Base-by-base conservation (phyloP, 371 early-diverging fungal species). In the Lichtheimia corymbifera region DNA sequence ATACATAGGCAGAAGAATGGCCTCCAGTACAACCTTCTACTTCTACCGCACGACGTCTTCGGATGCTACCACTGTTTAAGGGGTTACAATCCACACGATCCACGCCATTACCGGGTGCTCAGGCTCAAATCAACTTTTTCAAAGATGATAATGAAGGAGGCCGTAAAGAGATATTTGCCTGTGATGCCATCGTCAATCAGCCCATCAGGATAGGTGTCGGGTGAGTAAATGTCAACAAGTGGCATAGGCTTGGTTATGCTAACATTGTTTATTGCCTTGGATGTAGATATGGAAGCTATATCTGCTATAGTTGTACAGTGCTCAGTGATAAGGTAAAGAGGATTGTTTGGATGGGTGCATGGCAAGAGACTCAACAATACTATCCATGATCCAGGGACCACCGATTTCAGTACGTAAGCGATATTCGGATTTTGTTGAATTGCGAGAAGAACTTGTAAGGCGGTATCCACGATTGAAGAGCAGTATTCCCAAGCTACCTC, bases 401-500 rank as follows among this genome's bases (percentile, higher is more conserved):
- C 72, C 73, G 0, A 77, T 82, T 40, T 70, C 73, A n/a, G 79
- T 79, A 2, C 63, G 75, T 11, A 85, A 85, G 55, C 64, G 83
- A 17, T 85, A 85, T 57, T 82, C 82, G 3, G 85, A 85, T 50
- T 85, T 85, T 70, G 76, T 80, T n/a, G 77, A 75, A 18, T 50
- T 85, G 30, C 64, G 79, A 24, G 70, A 76, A 17, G 72, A 68
- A 14, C 58, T 85, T 5, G 14, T 80, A 0, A 67, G 68, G 40
- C 58, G 71, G 3, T 79, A 77, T 59, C 80, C 79, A 17, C 59
- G 63, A 7, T 61, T 77, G 24, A 80, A 77, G 47, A 78, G 67
- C 43, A 71, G 72, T 53, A 65, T 85, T 61, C 85, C 85, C 52
- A 76, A 76, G 47, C 61, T 85, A 43, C 85, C 85, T 4, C 83